phyloP scores from a whole-genome alignment of 352 stramenopile species.

The Phytopythium chamaehyphon region DNA sequence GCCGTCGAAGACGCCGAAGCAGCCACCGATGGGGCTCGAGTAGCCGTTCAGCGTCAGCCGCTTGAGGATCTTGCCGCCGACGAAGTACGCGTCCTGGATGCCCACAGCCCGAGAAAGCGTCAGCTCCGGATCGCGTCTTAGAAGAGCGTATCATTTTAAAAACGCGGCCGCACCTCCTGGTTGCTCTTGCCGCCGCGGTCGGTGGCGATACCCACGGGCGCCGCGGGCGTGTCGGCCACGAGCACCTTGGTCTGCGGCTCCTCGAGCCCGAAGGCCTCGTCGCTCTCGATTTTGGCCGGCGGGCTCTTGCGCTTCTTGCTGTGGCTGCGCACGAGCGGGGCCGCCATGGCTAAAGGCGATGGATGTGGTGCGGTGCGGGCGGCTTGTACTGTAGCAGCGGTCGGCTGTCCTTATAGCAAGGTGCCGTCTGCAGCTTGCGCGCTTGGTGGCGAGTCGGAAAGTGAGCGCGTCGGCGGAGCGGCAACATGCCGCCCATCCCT shows the following conservation, averaged over 20 bases:
- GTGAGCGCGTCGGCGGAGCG: not conserved
- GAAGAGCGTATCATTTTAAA: too few relatives aligned
- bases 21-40: constrained; percentile 46
- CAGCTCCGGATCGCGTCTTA: too few relatives aligned
- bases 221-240: constrained; percentile 42
- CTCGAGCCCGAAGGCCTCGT: constrained; percentile 11
- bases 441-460: not conserved
- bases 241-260: constrained; percentile 26
- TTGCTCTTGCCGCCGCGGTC: constrained; percentile 71
- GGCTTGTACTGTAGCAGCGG: too few relatives aligned
- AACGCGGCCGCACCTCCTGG: constrained; percentile 46
- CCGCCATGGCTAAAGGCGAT: too few relatives aligned
- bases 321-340: not conserved
- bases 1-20: constrained; percentile 83
- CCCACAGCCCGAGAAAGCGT: too few relatives aligned
- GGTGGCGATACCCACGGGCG: constrained; percentile 57
- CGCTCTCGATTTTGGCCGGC: constrained; percentile 8
- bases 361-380: too few relatives aligned
- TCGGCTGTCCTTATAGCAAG: not conserved
- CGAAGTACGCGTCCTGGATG: constrained; percentile 84
- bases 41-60: constrained; percentile 82
- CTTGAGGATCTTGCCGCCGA: constrained; percentile 51
- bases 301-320: constrained; percentile 38
- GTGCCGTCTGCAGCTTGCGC: not conserved
- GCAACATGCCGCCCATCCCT: constrained; percentile 1